A percentile compares a stretch with the other conserved stretches of the same genome.
These are phyloP conservation scores for Monilinia aucupariae DNA, from an alignment of 2,329 filamentous ascomycete species.

Conservation along the genomic window DNA sequence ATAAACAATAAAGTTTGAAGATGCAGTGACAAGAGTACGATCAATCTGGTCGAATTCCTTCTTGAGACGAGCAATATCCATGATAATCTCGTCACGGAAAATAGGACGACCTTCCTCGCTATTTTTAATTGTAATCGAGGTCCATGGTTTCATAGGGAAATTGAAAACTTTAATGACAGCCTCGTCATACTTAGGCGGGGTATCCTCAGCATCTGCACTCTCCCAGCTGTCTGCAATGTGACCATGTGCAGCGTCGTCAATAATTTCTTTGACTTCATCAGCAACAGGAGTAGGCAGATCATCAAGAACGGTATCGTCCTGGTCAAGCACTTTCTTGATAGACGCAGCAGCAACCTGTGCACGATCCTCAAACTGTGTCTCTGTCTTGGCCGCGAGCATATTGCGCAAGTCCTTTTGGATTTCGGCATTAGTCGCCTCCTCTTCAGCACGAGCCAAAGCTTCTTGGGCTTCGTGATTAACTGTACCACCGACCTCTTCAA, in stretches of 20 bases:
- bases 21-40: constrained; percentile 84
- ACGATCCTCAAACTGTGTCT: constrained; percentile 49
- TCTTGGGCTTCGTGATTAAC: constrained; percentile 15
- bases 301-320: constrained; percentile 52
- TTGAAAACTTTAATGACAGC: constrained; percentile 77
- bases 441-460: constrained; percentile 49
- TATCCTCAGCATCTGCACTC: constrained; percentile 64
- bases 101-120: constrained; percentile 51
- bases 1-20: constrained; percentile 87
- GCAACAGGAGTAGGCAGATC: constrained; percentile 48
- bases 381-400: constrained; percentile 47
- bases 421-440: constrained; percentile 44
- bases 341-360: constrained; percentile 44
- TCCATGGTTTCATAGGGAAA: constrained; percentile 95
- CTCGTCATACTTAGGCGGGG: constrained; percentile 59
- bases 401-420: constrained; percentile 47
- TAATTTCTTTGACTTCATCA: constrained; percentile 52
- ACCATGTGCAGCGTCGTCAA: constrained; percentile 49
- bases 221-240: constrained; percentile 84
- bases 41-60: constrained; percentile 98
- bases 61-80: constrained; percentile 90
- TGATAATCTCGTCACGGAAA: constrained; percentile 74
- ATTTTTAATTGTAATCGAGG: constrained; percentile 71
- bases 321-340: constrained; percentile 51
- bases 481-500: constrained; percentile 8